Evolutionary conservation across 2,329 filamentous ascomycete genomes (phyloP).

Genomic region (Epichloe hybrida): DNA sequence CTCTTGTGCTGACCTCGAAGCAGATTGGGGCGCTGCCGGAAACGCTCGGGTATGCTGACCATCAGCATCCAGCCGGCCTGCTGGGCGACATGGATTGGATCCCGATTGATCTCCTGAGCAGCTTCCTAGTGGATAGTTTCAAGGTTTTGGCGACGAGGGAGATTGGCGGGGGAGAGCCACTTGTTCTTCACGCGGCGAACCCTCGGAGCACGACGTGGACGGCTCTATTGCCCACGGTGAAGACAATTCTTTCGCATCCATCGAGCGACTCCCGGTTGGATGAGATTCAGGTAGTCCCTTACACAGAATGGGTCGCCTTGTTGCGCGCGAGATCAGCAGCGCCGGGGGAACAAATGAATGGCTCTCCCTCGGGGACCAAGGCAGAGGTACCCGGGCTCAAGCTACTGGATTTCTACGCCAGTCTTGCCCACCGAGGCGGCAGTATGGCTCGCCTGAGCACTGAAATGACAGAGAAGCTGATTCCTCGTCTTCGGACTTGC

Average conservation of each 20-base stretch:
- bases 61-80: background rate
- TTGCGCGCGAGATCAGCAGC: background rate
- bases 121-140: background rate
- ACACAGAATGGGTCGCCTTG: background rate
- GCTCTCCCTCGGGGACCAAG: background rate
- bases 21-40: conserved; percentile 4
- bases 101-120: conserved; percentile 2
- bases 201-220: conserved; percentile 3
- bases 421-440: background rate
- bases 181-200: conserved; percentile 4
- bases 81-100: conserved; percentile 6
- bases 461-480: background rate
- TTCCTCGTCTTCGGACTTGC: background rate
- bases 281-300: background rate
- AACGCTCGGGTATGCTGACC: background rate
- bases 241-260: background rate
- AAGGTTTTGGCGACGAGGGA: background rate
- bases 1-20: conserved; percentile 3
- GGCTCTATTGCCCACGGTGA: background rate
- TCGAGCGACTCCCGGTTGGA: background rate
- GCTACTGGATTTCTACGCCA: conserved; percentile 4
- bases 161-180: background rate
- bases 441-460: background rate
- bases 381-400: conserved; percentile 1
- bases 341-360: background rate